Conservation (phyloP, 164 flowering plant genomes). For the Annona cherimola region DNA sequence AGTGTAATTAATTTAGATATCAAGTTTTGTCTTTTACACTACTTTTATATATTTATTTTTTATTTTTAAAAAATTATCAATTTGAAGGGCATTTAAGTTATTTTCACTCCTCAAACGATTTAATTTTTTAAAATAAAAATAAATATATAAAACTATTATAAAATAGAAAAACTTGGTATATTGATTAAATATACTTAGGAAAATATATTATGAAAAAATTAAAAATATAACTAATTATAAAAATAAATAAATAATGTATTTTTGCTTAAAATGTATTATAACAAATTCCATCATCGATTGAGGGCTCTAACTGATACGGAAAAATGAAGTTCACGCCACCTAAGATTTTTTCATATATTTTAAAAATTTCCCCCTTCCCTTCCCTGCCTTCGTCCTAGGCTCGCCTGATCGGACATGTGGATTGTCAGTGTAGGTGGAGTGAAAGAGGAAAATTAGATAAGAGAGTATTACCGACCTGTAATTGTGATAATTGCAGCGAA, state of each 20-base stretch:
- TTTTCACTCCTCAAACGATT: too few species aligned
- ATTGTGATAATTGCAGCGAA: conserved; percentile 12
- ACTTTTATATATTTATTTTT: too few species aligned
- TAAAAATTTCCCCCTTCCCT: neutral
- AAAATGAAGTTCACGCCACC: neutral
- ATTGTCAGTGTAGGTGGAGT: neutral
- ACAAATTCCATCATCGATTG: neutral
- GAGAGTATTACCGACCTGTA: conserved; percentile 20
- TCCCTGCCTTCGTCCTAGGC: neutral
- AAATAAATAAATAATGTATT: too few species aligned
- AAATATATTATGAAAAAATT: too few species aligned
- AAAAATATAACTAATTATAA: too few species aligned
- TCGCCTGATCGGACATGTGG: neutral
- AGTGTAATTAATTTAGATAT: too few species aligned
- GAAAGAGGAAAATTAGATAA: neutral
- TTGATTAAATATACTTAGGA: too few species aligned
- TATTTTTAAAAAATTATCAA: too few species aligned
- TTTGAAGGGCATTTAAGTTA: too few species aligned
- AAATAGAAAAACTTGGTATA: too few species aligned
- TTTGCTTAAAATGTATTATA: neutral
- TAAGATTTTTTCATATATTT: neutral
- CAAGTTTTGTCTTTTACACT: too few species aligned
- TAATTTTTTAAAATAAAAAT: neutral
- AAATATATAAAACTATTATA: too few species aligned
- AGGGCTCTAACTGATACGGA: neutral